Base-by-base conservation (phyloP, 768 basidiomycete genomes). In the Tulasnella sp. region DNA sequence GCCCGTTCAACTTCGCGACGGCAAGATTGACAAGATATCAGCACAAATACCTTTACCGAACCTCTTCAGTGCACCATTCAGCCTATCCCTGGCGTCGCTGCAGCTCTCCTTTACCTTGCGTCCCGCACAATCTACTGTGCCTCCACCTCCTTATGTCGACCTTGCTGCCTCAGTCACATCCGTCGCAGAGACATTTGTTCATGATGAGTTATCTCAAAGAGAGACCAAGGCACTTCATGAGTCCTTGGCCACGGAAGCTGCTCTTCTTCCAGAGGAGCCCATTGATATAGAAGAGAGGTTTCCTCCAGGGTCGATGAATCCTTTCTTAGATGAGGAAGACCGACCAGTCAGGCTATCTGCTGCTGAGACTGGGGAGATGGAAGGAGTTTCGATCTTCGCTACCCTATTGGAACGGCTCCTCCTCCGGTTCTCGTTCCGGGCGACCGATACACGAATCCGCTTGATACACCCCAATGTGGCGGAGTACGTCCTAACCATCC, bases 1-100 rank as follows among this genome's bases (percentile, higher is more conserved):
- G 59, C 92, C 90, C 2, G 62, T 94, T 24, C 70, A 71, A 53
- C 72, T 94, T 19, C 76, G 81, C 58, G 77, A 83, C 46, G 92
- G 93, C 19, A 78, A 79, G 46, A 76, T 94, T 62, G 80, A 82
- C 29, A 80, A 81, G 52, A 78, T 92, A 51, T 83, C 84, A 15
- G 87, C 82, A 41, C 81, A 82, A 51, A 80, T 96, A 53, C 88
- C 90, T 50, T 87, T 86, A 79, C 85, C 88, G 12, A 91, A 92
- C 68, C 86, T 87, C 34, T 74, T 91, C 53, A 81, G 83, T 1
- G 83, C 85, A 2, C 80, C 78, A 21, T 74, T 92, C 61, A 82
- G 84, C 34, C 74, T 88, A 62, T 83, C 84, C 49, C 64, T 88
- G 50, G 76, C 81, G 61, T 80, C 84, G 17, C 73, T 87, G 22